phyloP scores from a whole-genome alignment of 495 filamentous ascomycete species.

The Trichoderma parareesei region DNA sequence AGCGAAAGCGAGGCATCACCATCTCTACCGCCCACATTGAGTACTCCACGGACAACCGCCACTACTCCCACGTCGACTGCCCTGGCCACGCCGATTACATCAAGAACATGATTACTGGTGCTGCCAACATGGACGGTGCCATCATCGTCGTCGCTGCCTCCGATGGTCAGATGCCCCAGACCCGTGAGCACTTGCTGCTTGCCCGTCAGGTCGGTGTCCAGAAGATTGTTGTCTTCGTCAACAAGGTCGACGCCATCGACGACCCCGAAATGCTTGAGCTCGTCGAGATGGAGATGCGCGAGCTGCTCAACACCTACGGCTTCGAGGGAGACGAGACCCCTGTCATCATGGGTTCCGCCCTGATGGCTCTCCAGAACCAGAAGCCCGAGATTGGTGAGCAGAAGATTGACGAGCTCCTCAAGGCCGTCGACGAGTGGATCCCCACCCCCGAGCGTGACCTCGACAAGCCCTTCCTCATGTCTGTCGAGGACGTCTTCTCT shows the following conservation, averaged over 20 bases:
- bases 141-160: slow-evolving; percentile 98
- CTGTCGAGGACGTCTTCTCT: slow-evolving; percentile 97
- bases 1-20: slow-evolving; percentile 99
- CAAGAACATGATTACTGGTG: slow-evolving; percentile 99
- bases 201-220: slow-evolving; percentile 97
- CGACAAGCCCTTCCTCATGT: slow-evolving; percentile 98
- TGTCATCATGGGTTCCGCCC: slow-evolving; percentile 90
- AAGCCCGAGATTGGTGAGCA: slow-evolving; percentile 76
- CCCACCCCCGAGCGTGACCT: slow-evolving; percentile 82
- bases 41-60: slow-evolving; percentile 81
- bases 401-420: slow-evolving; percentile 81
- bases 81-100: slow-evolving; percentile 99
- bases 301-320: slow-evolving; percentile 82
- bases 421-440: slow-evolving; percentile 93
- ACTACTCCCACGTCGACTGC: slow-evolving; percentile 99
- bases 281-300: slow-evolving; percentile 99
- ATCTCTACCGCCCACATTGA: slow-evolving; percentile 98
- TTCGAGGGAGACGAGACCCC: slow-evolving; percentile 98
- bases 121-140: slow-evolving; percentile 94
- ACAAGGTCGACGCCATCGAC: slow-evolving; percentile 95
- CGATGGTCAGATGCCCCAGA: slow-evolving; percentile 99
- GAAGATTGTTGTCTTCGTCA: slow-evolving; percentile 97
- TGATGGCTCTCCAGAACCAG: slow-evolving; percentile 87
- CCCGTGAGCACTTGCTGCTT: slow-evolving; percentile 93
- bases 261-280: slow-evolving; percentile 99